Evolutionary conservation across 2,329 filamentous ascomycete species (phyloP).

Genomic region (Scedosporium minutisporum): DNA sequence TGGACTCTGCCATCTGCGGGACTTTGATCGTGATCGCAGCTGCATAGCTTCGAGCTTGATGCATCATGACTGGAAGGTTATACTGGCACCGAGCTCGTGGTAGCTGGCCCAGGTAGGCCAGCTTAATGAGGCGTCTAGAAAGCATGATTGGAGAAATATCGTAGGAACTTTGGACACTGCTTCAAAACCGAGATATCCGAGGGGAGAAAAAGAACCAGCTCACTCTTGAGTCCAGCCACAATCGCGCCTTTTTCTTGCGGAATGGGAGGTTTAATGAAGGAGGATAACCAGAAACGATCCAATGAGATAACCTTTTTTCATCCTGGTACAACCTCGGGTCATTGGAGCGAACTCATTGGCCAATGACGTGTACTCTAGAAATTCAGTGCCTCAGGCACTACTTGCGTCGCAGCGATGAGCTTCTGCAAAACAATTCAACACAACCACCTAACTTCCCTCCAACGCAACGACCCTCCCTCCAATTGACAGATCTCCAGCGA

Average conservation of each 20-base stretch:
- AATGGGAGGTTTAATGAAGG: not conserved
- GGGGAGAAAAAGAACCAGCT: no score
- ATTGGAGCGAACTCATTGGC: not conserved
- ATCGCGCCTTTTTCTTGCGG: not conserved
- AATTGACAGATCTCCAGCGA: no score
- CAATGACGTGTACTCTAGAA: not conserved
- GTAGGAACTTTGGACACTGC: not conserved
- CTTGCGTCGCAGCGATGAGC: not conserved
- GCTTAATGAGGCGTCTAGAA: slow-evolving; percentile 32
- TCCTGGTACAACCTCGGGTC: slow-evolving; percentile 4
- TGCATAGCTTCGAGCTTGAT: slow-evolving; percentile 45
- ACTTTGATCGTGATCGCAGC: slow-evolving; percentile 87
- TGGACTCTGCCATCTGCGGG: slow-evolving; percentile 96
- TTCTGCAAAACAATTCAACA: not conserved
- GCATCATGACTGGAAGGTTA: slow-evolving; percentile 42
- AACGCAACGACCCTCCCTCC: not conserved
- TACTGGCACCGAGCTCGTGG: slow-evolving; percentile 23
- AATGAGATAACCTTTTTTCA: not conserved
- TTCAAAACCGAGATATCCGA: no score
- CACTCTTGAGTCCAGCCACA: no score
- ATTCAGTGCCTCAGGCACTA: not conserved
- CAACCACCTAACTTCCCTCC: not conserved
- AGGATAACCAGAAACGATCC: not conserved
- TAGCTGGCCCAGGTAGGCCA: slow-evolving; percentile 33
- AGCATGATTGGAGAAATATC: slow-evolving; percentile 22